Evolutionary conservation across 164 flowering plant genomes (phyloP).

Genomic region (Litsea cubeba): DNA sequence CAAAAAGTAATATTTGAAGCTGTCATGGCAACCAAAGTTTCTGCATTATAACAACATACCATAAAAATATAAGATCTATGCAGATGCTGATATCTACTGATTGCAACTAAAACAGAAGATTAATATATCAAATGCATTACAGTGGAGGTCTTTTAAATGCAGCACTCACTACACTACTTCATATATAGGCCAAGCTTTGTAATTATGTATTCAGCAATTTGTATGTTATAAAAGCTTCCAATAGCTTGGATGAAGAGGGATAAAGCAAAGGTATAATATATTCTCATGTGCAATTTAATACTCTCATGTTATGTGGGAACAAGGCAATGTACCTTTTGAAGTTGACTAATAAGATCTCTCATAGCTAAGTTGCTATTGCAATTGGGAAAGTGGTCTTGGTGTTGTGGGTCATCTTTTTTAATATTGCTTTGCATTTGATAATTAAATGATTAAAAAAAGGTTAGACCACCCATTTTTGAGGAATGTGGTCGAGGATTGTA

Average conservation of each 20-base stretch:
- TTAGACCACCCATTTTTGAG: no score
- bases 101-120: no score
- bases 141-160: neutral
- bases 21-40: neutral
- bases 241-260: neutral
- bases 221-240: no score
- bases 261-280: neutral
- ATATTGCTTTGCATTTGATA: neutral
- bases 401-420: neutral
- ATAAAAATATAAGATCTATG: neutral
- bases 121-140: neutral
- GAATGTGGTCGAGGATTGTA: neutral
- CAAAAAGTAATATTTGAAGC: neutral
- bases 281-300: neutral
- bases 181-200: neutral
- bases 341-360: neutral
- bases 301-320: neutral
- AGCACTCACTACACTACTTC: neutral
- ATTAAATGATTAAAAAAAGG: neutral
- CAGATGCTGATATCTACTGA: neutral
- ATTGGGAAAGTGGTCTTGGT: neutral
- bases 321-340: neutral
- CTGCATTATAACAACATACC: neutral
- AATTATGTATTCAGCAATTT: no score
- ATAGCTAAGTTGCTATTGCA: neutral